Evolutionary conservation across 345 rosid genomes (phyloP), one percentile per base, ranked within the genome.

Genomic region (Heritiera littoralis): DNA sequence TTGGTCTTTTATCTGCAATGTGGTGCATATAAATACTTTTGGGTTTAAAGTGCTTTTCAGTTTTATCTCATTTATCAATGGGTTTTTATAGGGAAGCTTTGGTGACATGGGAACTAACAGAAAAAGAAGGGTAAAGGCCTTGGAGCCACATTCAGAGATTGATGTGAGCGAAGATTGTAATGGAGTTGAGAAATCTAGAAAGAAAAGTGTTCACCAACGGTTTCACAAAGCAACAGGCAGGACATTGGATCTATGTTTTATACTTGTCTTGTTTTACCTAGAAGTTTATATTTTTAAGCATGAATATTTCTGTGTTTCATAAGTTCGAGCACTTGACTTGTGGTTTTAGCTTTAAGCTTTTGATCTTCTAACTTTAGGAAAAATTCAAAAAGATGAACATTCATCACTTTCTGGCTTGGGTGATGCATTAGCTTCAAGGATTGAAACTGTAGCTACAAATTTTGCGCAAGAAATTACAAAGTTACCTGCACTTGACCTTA

Each of bases 91-190:
- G 71, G 71, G 14, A 51, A 77, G 4, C 8, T 66, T 67, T 49
- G 28, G 49, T 35, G 18, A 55, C 74, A 86, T 88, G 90, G 81
- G 60, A 80, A 70, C 77, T 72, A 30, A 58, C 52, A 66, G 77
- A 78, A 86, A 80, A 64, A 80, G 61, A 68, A 60, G 59, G 66
- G 74, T 66, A 12, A 81, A 76, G 77, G 83, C 46, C 17, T 55
- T 56, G 30, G 78, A 71, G 49, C 68, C 79, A 32, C 58, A 81
- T 28, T 38, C n/a, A 14, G 77, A 81, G 64, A 80, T 28, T 40
- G 71, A 28, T 32, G 38, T 4, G 40, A 66, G 68, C 18, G 55
- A 43, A 68, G 82, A 15, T 80, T 28, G 70, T 71, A 20, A 70
- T 74, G 81, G 59, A 74, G 64, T 51, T 41, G 52, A 76, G 64